These are phyloP conservation scores for Neodidymelliopsis sp. DNA, from an alignment of 2,329 filamentous ascomycete species.

Conservation along the genomic window DNA sequence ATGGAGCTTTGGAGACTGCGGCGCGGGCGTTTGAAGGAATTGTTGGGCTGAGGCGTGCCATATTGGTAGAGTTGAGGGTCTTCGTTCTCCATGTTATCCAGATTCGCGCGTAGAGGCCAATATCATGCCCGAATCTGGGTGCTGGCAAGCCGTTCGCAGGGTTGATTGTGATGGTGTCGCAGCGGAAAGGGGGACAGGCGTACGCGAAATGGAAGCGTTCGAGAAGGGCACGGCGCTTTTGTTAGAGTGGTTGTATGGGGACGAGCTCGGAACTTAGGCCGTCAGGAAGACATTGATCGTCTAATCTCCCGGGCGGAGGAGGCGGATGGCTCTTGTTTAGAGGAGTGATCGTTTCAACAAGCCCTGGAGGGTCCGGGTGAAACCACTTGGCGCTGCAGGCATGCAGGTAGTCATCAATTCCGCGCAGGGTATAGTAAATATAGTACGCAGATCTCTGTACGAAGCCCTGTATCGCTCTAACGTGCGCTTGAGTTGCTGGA, in stretches of 20 bases:
- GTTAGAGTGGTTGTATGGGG: conserved; percentile 39
- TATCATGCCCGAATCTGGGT: conserved; percentile 48
- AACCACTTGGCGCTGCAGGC: conserved; percentile 48
- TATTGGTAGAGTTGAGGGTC: conserved; percentile 48
- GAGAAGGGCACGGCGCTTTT: conserved; percentile 46
- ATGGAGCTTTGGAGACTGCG: conserved; percentile 48
- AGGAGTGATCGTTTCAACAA: conserved; percentile 44
- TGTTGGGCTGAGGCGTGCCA: conserved; percentile 45
- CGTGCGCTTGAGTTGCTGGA: conserved; percentile 6
- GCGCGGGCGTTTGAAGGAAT: conserved; percentile 49
- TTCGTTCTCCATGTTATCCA: conserved; percentile 49
- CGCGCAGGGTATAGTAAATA: conserved; percentile 43
- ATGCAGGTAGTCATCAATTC: conserved; percentile 43
- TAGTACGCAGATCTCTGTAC: conserved; percentile 35
- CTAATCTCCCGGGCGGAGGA: conserved; percentile 50
- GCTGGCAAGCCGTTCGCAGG: conserved; percentile 41
- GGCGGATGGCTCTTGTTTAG: conserved; percentile 50
- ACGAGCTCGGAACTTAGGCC: conserved; percentile 44
- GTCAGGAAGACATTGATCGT: conserved; percentile 51
- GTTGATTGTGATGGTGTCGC: conserved; percentile 34
- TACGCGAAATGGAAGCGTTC: conserved; percentile 42
- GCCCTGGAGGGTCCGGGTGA: conserved; percentile 33
- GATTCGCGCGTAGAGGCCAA: conserved; percentile 37
- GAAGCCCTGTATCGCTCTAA: conserved; percentile 24
- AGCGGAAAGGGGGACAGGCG: conserved; percentile 37